Percentiles rank a stretch among this genome's conserved stretches.
phyloP scores from a whole-genome alignment of 164 flowering plant species.

The Vitis rupestris region DNA sequence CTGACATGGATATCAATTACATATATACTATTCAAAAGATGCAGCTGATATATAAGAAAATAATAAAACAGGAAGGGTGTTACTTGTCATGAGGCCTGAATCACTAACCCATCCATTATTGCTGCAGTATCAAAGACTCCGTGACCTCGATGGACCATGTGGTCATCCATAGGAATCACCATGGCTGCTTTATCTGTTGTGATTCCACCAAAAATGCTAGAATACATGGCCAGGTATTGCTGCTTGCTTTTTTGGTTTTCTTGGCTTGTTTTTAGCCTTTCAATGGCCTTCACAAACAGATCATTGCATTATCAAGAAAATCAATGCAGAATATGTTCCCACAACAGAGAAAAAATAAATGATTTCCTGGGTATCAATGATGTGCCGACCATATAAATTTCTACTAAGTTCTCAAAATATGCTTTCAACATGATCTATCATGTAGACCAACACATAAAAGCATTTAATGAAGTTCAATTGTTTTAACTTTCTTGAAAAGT shows the following conservation, averaged over 20 bases:
- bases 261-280: conserved; percentile 42
- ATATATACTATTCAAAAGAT: too few relatives aligned
- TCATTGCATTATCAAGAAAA: conserved; percentile 3
- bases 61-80: not conserved
- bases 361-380: too few relatives aligned
- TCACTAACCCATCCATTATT: conserved; percentile 71
- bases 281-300: conserved; percentile 45
- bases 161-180: conserved; percentile 92
- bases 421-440: too few relatives aligned
- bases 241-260: conserved; percentile 51
- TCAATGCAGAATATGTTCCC: not conserved
- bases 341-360: too few relatives aligned
- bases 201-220: conserved; percentile 80
- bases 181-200: conserved; percentile 72
- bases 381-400: too few relatives aligned
- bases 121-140: conserved; percentile 95
- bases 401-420: too few relatives aligned
- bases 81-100: not conserved
- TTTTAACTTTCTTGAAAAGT: too few relatives aligned
- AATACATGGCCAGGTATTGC: conserved; percentile 82
- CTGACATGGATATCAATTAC: too few relatives aligned
- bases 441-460: too few relatives aligned
- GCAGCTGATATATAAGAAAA: not conserved
- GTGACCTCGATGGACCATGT: conserved; percentile 95
- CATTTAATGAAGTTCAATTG: too few relatives aligned